A percentile compares a stretch with the other conserved stretches of the same genome.
phyloP scores from a whole-genome alignment of 192 early-diverging fungal genomes.

The Dimargaris verticillata region DNA sequence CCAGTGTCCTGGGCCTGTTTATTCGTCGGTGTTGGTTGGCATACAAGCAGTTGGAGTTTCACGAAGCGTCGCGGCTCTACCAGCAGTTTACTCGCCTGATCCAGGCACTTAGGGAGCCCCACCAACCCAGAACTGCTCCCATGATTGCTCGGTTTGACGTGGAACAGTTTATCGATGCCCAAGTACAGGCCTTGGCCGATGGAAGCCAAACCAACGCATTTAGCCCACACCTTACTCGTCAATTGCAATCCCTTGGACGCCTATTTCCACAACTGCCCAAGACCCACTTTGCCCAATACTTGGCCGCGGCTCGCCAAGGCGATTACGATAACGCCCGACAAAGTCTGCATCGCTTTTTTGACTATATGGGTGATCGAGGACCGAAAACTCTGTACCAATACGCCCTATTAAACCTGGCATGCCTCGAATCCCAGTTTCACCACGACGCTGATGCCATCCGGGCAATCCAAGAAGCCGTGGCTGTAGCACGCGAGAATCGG shows the following conservation, averaged over 20 bases:
- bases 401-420: not conserved
- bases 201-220: not conserved
- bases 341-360: not conserved
- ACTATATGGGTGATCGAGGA: not conserved
- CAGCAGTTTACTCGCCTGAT: not conserved
- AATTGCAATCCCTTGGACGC: not conserved
- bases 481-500: not conserved
- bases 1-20: not conserved
- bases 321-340: not conserved
- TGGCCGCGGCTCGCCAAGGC: not conserved
- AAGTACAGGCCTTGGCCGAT: not conserved
- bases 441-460: not conserved
- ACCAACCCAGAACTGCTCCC: too few relatives aligned
- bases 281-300: not conserved
- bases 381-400: not conserved
- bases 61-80: not conserved
- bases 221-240: not conserved
- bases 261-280: not conserved
- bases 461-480: not conserved
- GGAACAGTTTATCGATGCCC: constrained; percentile 4
- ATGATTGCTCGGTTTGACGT: not conserved
- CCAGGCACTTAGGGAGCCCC: too few relatives aligned
- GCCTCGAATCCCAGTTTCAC: constrained; percentile 1
- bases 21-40: not conserved
- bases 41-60: not conserved